Base-by-base conservation (phyloP, 2,329 filamentous ascomycete species). In the Orbilia brochopaga region DNA sequence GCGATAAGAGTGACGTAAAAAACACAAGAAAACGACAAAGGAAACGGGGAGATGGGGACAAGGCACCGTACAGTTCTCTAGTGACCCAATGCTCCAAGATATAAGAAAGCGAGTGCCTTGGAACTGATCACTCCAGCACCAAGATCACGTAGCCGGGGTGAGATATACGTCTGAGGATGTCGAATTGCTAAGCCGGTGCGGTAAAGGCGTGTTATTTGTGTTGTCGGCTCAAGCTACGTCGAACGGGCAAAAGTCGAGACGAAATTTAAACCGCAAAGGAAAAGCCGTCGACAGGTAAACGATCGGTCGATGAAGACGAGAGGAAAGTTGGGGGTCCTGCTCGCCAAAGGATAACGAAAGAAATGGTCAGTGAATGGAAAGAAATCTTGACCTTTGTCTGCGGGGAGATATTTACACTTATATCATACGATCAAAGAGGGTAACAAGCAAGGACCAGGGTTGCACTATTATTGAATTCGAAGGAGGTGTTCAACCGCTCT, bases 341-440 rank as follows among this genome's bases (percentile, higher is more conserved):
- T 42, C 37, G 37, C n/a, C 3, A 13, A 13, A 42, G 17, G 19
- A 44, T 24, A 52, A 24, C 21, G 53, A n/a, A n/a, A 42, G 27
- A 52, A 51, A n/a, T 52, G 2, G 46, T 4, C 42, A 6, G 19
- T 51, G 46, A 51, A 4, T 2, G 19, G 17, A 8, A 51, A 51
- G 46, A 51, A 27, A 51, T 21, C 2, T 37, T 27, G 10, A 27
- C 35, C 13, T 59, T 35, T 11, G 30, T 53, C 44, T 57, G 23
- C 27, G 44, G 56, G 59, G 66, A 63, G 54, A 17, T n/a, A 44
- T 42, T 55, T 58, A 60, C 46, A 59, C 66, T 70, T 70, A 70
- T 70, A 70, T 51, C 55, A 27, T 17, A 54, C 32, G 55, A 30
- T 15, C 8, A 50, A 23, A 21, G 44, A 42, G 15, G n/a, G 17